These are phyloP conservation scores for Pichia sp. DNA, from an alignment of 1,139 yeast genomes.

Conservation along the genomic window DNA sequence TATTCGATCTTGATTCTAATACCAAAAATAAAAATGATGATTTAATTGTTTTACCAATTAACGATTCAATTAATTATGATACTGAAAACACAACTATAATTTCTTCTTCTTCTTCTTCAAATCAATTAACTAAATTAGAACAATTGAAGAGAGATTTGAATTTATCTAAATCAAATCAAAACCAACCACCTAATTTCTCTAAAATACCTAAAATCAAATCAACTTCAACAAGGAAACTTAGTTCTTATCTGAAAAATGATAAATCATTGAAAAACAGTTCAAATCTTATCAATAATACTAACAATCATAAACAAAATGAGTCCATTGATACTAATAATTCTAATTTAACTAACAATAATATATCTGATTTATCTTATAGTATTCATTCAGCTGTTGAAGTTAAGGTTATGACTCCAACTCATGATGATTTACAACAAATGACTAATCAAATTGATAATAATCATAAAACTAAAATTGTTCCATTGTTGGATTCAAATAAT, in stretches of 20 bases:
- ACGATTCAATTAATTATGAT: constrained; percentile 3
- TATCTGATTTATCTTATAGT: constrained; percentile 23
- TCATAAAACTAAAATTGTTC: too few relatives aligned
- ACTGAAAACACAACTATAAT: background rate
- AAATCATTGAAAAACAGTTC: constrained; percentile 8
- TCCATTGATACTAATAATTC: background rate
- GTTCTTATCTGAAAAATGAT: constrained; percentile 18
- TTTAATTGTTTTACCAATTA: constrained; percentile 1
- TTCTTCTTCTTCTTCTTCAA: too few relatives aligned
- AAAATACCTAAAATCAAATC: constrained; percentile 18
- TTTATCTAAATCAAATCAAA: background rate
- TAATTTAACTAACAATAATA: constrained; percentile 12
- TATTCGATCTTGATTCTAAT: too few relatives aligned
- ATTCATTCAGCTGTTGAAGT: constrained; percentile 27
- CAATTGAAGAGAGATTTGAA: constrained; percentile 11
- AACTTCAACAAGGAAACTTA: constrained; percentile 25
- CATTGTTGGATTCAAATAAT: too few relatives aligned
- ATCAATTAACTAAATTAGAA: constrained; percentile 12
- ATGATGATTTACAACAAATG: constrained; percentile 16
- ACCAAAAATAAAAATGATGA: too few relatives aligned
- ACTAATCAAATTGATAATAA: too few relatives aligned
- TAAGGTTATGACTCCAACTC: constrained; percentile 21
- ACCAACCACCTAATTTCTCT: constrained; percentile 4
- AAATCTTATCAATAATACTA: too few relatives aligned
- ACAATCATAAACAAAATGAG: background rate